Conservation (phyloP, 768 basidiomycete genomes). For the Termitomyces sp. region DNA sequence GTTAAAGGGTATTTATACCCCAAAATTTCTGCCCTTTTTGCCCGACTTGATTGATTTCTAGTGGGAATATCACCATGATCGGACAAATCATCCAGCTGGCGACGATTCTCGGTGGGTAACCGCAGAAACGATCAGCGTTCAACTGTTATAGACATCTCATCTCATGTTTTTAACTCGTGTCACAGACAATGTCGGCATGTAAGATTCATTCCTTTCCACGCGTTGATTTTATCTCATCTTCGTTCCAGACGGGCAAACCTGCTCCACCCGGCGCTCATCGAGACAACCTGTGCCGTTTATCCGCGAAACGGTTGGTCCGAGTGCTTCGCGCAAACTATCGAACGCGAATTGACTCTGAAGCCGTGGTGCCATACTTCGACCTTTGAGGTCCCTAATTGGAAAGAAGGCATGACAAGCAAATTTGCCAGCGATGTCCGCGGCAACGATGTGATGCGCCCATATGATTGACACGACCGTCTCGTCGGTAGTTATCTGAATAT, state of each 20-base stretch:
- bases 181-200: slow-evolving; percentile 43
- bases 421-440: slow-evolving; percentile 45
- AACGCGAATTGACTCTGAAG: slow-evolving; percentile 41
- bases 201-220: slow-evolving; percentile 12
- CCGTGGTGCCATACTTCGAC: slow-evolving; percentile 49
- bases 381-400: slow-evolving; percentile 45
- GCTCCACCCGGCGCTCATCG: slow-evolving; percentile 36
- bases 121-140: neutral
- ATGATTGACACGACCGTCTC: slow-evolving; percentile 23
- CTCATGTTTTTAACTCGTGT: slow-evolving; percentile 4
- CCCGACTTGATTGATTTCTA: slow-evolving; percentile 10
- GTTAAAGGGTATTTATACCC: slow-evolving; percentile 35
- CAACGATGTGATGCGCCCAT: slow-evolving; percentile 39
- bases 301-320: slow-evolving; percentile 45
- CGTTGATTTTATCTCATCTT: neutral
- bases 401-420: slow-evolving; percentile 37
- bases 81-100: slow-evolving; percentile 49
- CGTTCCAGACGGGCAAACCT: slow-evolving; percentile 38
- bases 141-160: neutral
- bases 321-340: slow-evolving; percentile 38
- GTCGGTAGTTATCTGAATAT: neutral
- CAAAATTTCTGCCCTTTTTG: neutral
- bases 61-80: slow-evolving; percentile 47
- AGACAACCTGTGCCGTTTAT: slow-evolving; percentile 35
- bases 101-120: slow-evolving; percentile 39